Conservation (phyloP, 2,329 filamentous ascomycete genomes). For the Pseudogymnoascus sp. region DNA sequence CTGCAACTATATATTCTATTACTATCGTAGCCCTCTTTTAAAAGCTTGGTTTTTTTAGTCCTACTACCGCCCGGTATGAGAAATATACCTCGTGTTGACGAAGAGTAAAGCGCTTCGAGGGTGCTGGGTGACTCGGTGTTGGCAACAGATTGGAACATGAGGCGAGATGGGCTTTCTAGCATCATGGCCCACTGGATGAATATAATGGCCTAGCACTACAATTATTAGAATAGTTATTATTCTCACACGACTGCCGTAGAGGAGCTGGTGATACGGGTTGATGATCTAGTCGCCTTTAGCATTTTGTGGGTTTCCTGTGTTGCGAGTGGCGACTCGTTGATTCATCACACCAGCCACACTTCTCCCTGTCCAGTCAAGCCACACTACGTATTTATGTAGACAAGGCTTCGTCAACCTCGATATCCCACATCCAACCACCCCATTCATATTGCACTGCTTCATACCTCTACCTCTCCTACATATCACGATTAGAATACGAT, state of each 20-base stretch:
- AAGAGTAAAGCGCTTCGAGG: not conserved
- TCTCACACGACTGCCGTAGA: not conserved
- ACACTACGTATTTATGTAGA: not conserved
- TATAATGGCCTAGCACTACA: not conserved
- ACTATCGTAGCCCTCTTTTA: not conserved
- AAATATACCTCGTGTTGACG: not conserved
- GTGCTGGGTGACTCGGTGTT: not conserved
- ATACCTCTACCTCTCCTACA: not conserved
- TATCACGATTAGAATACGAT: slow-evolving; percentile 6
- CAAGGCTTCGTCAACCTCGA: slow-evolving; percentile 3
- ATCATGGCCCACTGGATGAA: not conserved
- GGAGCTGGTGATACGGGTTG: not conserved
- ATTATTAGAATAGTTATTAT: not conserved
- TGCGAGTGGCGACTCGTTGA: slow-evolving; percentile 6
- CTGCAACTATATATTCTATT: not conserved
- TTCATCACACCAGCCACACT: slow-evolving; percentile 6
- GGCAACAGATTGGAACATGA: not conserved
- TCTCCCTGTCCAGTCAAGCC: not conserved
- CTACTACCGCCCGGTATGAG: not conserved
- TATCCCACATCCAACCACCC: not conserved
- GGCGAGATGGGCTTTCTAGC: not conserved
- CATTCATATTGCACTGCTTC: slow-evolving; percentile 2
- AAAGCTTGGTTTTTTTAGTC: not conserved
- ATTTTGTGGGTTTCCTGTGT: slow-evolving; percentile 1
- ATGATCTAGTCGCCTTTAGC: not conserved